Conservation (phyloP, 257 asterid genomes). For the Solanum pennellii region DNA sequence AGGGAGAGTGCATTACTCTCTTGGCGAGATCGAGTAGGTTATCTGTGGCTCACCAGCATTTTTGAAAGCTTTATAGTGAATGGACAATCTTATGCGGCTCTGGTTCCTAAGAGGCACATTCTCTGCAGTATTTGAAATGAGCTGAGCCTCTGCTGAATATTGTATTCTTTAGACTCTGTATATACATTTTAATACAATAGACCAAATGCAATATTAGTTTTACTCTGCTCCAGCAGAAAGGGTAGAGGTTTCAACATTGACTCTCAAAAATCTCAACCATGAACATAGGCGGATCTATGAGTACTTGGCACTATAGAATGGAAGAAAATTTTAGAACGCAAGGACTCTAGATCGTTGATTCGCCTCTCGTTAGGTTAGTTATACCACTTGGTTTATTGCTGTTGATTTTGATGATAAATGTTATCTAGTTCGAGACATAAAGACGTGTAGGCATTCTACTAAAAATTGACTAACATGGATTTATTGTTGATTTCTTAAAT, state of each 20-base stretch:
- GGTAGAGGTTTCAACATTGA: neutral
- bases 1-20: conserved; percentile 11
- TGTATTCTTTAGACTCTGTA: conserved; percentile 6
- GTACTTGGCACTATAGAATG: neutral
- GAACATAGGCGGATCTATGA: neutral
- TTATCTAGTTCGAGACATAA: neutral
- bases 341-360: neutral
- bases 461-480: neutral
- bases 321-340: neutral
- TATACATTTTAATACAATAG: neutral
- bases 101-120: neutral
- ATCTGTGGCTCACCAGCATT: conserved; percentile 8
- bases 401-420: neutral
- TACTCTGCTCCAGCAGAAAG: neutral
- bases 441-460: neutral
- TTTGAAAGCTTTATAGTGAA: conserved; percentile 10
- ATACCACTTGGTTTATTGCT: neutral
- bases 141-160: neutral
- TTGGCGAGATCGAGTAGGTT: neutral
- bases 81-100: conserved; percentile 7
- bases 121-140: neutral
- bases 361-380: neutral
- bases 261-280: neutral
- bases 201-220: neutral
- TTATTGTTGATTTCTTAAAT: neutral